Percentiles rank a stretch among this genome's conserved stretches.
These are phyloP conservation scores for Melampsora americana DNA, from an alignment of 1,284 basidiomycete species.

Conservation along the genomic window DNA sequence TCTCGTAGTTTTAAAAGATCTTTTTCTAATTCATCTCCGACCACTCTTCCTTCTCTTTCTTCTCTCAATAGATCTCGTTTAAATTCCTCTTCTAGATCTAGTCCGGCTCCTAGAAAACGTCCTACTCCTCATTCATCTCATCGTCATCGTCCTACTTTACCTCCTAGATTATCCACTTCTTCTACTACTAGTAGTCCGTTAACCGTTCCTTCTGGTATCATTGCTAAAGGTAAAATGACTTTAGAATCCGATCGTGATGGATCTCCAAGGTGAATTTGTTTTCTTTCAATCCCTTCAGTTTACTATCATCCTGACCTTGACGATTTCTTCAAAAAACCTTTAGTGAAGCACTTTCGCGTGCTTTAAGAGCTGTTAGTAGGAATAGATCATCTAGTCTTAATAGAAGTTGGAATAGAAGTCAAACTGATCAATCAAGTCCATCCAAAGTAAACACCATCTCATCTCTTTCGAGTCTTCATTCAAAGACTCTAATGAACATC, in stretches of 20 bases:
- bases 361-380: constrained; percentile 2
- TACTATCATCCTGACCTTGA: neutral
- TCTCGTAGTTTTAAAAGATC: neutral
- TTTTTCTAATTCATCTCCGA: neutral
- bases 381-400: neutral
- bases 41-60: neutral
- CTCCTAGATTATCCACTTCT: neutral
- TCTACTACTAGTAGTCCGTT: neutral
- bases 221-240: constrained; percentile 4
- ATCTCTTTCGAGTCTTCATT: no score
- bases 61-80: neutral
- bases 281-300: neutral
- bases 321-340: neutral
- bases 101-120: neutral
- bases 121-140: neutral
- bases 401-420: constrained; percentile 3
- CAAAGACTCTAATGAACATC: no score
- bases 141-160: neutral
- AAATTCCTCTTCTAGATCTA: neutral
- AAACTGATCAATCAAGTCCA: constrained; percentile 1
- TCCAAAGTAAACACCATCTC: neutral
- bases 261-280: neutral
- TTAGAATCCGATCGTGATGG: constrained; percentile 1
- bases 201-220: neutral
- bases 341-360: constrained; percentile 6